phyloP scores from a whole-genome alignment of 192 early-diverging fungal species.

The Phlyctochytrium bullatum region DNA sequence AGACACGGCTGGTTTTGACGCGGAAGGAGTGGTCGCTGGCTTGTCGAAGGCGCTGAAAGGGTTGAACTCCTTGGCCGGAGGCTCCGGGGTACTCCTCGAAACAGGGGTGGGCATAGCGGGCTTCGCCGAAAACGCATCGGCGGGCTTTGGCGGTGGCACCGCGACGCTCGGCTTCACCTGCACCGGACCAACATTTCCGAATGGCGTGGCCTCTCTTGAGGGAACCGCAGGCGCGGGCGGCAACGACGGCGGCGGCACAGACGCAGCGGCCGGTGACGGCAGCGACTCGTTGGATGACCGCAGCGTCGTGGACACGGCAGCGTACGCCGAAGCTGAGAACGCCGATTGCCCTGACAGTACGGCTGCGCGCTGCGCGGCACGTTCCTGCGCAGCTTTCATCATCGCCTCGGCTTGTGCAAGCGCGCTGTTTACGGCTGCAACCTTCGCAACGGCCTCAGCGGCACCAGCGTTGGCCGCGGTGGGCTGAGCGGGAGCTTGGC shows the following conservation, averaged over 20 bases:
- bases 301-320: constrained; percentile 2
- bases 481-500: constrained; percentile 2
- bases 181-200: too few species aligned
- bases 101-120: constrained; percentile 8
- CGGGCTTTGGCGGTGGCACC: too few species aligned
- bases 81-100: neutral
- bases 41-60: constrained; percentile 18
- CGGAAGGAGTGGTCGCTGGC: neutral
- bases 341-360: neutral
- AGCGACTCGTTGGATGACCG: neutral
- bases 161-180: too few species aligned
- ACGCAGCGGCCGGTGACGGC: neutral
- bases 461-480: constrained; percentile 4
- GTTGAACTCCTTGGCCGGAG: constrained; percentile 9
- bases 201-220: neutral
- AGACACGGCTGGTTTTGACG: neutral
- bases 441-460: constrained; percentile 1
- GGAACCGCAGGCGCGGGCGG: neutral
- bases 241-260: neutral
- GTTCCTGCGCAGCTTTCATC: constrained; percentile 42
- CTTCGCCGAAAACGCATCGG: too few species aligned
- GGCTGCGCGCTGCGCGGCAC: constrained; percentile 32
- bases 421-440: constrained; percentile 35
- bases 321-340: constrained; percentile 2
- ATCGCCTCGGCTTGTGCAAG: constrained; percentile 48